These are phyloP conservation scores for Heterobasidion parviporum DNA, from an alignment of 1,284 basidiomycete genomes.

Conservation along the genomic window DNA sequence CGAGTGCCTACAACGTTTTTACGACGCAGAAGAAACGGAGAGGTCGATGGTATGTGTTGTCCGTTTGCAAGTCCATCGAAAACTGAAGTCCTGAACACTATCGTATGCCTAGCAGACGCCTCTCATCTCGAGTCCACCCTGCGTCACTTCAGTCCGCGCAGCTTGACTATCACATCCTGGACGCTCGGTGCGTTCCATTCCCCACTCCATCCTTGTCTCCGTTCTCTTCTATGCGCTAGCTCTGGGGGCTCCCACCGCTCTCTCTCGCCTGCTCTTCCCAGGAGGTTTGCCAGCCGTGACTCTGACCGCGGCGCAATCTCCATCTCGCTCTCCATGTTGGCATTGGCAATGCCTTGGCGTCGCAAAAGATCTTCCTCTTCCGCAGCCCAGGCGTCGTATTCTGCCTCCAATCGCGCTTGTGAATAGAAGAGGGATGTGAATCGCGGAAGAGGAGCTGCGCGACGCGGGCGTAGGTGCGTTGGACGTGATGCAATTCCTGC, in stretches of 20 bases:
- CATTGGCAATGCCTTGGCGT: background rate
- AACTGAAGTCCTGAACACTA: no score
- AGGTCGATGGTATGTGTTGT: no score
- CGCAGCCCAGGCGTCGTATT: background rate
- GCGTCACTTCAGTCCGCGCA: constrained; percentile 8
- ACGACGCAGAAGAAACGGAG: no score
- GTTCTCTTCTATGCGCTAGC: constrained; percentile 6
- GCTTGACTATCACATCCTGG: constrained; percentile 8
- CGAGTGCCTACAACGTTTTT: no score
- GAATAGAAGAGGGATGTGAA: background rate
- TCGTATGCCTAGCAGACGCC: no score
- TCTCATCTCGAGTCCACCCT: no score
- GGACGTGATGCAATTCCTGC: background rate
- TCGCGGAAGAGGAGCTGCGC: background rate
- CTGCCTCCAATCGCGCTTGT: background rate
- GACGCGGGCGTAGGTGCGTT: background rate
- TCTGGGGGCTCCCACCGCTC: background rate
- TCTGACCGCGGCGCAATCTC: background rate
- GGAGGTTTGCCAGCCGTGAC: constrained; percentile 1
- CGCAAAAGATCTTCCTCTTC: background rate
- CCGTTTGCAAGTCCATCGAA: no score
- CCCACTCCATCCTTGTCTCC: constrained; percentile 11
- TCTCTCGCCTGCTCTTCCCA: background rate
- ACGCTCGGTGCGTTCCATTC: constrained; percentile 12
- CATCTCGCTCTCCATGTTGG: background rate